Conservation (phyloP, 2,329 filamentous ascomycete genomes). For the Paecilomyces formosus region DNA sequence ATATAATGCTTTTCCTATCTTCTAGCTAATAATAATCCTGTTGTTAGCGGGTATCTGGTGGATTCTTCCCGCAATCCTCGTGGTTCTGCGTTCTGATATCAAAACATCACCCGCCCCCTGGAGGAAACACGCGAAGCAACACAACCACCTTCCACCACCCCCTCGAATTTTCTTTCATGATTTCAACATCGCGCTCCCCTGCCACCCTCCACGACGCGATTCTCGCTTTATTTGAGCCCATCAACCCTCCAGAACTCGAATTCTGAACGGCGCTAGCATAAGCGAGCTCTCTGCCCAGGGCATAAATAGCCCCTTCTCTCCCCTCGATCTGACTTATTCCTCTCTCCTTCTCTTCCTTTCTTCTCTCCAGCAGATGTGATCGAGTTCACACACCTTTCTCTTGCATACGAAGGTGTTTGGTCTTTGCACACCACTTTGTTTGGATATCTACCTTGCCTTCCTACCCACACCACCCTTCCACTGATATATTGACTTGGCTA, state of each 20-base stretch:
- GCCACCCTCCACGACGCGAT: background rate
- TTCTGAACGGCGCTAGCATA: background rate
- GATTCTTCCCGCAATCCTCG: conserved; percentile 1
- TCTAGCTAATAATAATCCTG: background rate
- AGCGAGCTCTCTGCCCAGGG: background rate
- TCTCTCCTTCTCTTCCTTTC: background rate
- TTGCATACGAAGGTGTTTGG: background rate
- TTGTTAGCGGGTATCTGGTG: background rate
- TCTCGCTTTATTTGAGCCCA: background rate
- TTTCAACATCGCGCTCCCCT: background rate
- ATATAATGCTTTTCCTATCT: background rate
- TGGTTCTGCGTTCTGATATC: background rate
- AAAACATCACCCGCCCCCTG: background rate
- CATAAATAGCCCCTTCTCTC: background rate
- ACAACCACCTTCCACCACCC: background rate
- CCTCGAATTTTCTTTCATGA: background rate
- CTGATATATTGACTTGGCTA: background rate
- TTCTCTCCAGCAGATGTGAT: background rate
- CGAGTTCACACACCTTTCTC: background rate
- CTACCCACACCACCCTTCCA: background rate
- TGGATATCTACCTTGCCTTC: background rate
- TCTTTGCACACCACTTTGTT: background rate
- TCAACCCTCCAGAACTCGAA: background rate
- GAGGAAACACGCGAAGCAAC: background rate
- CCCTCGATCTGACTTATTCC: background rate